A percentile compares a stretch with the other conserved stretches of the same genome.
These are phyloP conservation scores for Euryodendron excelsum DNA, from an alignment of 148 eudicot genomes.

Conservation along the genomic window DNA sequence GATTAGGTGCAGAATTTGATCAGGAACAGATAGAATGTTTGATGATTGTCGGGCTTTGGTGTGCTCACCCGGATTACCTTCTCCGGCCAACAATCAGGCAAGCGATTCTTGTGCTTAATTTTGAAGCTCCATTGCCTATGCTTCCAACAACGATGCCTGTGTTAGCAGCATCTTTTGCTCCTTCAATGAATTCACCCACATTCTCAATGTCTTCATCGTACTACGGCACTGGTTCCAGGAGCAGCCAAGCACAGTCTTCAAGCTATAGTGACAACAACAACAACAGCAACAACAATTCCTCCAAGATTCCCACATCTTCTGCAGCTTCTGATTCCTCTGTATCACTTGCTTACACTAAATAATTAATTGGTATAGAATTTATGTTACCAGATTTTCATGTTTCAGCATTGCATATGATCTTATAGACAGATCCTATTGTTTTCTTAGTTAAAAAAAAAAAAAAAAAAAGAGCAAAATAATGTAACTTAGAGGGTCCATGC, in stretches of 20 bases:
- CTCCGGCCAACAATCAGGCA: slow-evolving; percentile 30
- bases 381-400: background rate
- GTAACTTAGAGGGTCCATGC: too few relatives aligned
- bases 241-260: slow-evolving; percentile 9
- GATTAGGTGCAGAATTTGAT: slow-evolving; percentile 12
- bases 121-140: slow-evolving; percentile 20
- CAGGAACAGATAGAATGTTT: slow-evolving; percentile 15
- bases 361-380: background rate
- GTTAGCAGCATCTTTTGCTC: slow-evolving; percentile 6
- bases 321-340: background rate
- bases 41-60: slow-evolving; percentile 26
- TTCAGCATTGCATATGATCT: too few relatives aligned
- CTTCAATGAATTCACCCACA: background rate
- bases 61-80: slow-evolving; percentile 25
- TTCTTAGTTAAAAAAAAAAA: too few relatives aligned
- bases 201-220: background rate
- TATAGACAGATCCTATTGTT: too few relatives aligned
- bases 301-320: background rate
- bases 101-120: slow-evolving; percentile 27
- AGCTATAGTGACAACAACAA: background rate
- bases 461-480: too few relatives aligned
- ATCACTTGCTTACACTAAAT: background rate
- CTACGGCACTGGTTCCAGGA: background rate
- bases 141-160: slow-evolving; percentile 23
- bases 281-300: slow-evolving; percentile 4